Conservation (phyloP, 2,329 filamentous ascomycete species). For the Pyricularia grisea region DNA sequence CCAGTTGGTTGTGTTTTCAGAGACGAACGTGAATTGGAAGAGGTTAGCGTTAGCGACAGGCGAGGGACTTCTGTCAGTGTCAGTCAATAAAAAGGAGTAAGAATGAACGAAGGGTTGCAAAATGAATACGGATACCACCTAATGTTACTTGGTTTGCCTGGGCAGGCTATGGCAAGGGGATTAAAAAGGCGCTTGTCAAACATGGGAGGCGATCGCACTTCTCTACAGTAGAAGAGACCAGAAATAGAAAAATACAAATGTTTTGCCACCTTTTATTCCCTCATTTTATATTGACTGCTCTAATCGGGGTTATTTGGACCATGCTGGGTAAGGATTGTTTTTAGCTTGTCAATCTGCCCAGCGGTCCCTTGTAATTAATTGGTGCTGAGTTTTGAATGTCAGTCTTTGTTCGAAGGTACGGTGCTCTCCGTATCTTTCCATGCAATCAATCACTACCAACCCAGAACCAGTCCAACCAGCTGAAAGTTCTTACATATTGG, state of each 20-base stretch:
- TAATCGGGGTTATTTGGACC: not conserved
- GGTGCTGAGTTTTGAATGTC: not conserved
- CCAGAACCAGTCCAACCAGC: not conserved
- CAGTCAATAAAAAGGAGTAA: not conserved
- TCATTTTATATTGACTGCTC: not conserved
- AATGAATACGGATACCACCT: not conserved
- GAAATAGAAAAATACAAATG: not conserved
- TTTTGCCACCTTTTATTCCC: not conserved
- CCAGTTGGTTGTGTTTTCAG: not conserved
- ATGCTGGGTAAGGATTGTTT: not conserved
- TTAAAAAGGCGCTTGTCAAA: too few relatives aligned
- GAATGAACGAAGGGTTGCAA: not conserved
- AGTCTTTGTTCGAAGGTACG: not conserved
- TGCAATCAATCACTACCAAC: not conserved
- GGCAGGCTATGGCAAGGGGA: not conserved
- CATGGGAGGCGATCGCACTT: not conserved
- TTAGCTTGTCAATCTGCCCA: not conserved
- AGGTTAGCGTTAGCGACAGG: not conserved
- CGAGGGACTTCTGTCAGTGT: not conserved
- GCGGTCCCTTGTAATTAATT: not conserved
- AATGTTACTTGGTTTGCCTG: not conserved
- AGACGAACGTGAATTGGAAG: not conserved
- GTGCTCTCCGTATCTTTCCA: too few relatives aligned
- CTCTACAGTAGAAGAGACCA: not conserved
- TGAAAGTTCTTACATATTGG: not conserved